Evolutionary conservation across 2,329 filamentous ascomycete genomes (phyloP).

Genomic region (Botrytis fragariae): DNA sequence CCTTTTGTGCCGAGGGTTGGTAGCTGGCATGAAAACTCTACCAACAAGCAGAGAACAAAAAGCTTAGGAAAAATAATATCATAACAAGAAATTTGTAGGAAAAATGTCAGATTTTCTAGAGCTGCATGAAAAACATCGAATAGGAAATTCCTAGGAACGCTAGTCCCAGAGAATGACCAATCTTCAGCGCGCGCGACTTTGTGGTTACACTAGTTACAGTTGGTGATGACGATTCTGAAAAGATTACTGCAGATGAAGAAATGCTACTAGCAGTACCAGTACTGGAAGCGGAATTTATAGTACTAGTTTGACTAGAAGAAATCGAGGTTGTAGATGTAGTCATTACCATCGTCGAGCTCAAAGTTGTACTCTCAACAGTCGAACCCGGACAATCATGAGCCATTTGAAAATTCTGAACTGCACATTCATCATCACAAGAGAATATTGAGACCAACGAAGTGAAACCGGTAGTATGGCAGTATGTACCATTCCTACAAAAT

Average conservation of each 20-base stretch:
- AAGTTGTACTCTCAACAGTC: not conserved
- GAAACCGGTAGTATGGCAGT: not conserved
- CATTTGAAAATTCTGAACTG: conserved; percentile 33
- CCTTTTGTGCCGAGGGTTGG: not conserved
- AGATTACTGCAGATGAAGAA: not conserved
- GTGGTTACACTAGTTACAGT: not conserved
- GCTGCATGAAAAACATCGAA: not conserved
- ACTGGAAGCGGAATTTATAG: not conserved
- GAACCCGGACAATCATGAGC: conserved; percentile 36
- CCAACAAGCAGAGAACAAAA: not conserved
- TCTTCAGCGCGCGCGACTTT: not conserved
- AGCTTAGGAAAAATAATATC: not conserved
- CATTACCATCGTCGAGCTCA: not conserved
- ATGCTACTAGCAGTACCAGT: not conserved
- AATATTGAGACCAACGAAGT: conserved; percentile 20
- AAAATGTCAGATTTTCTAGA: not conserved
- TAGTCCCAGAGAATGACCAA: not conserved
- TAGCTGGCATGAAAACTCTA: not conserved
- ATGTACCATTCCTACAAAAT: not conserved
- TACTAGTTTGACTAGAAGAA: not conserved
- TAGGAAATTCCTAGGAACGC: not conserved
- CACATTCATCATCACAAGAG: conserved; percentile 35
- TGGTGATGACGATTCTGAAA: not conserved
- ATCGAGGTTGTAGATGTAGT: not conserved
- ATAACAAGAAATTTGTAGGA: not conserved